Evolutionary conservation across 352 stramenopile genomes (phyloP).

Genomic region (Pythium coloratum): DNA sequence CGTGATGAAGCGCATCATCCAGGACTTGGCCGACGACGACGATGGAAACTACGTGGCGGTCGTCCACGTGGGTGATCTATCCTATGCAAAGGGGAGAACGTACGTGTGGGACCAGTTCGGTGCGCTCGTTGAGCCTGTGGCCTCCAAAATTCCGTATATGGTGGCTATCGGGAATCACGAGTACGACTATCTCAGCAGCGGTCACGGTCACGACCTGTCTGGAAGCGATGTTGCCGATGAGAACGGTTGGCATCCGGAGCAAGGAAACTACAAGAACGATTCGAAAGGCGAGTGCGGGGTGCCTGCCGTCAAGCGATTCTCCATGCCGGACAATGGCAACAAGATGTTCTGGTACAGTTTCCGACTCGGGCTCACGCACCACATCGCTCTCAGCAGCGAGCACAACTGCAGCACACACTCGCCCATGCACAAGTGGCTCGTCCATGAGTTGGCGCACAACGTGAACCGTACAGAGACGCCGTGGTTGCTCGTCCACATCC

Average conservation of each 20-base stretch:
- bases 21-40: slow-evolving; percentile 29
- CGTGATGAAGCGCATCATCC: slow-evolving; percentile 38
- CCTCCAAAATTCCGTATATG: slow-evolving; percentile 69
- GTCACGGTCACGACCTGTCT: slow-evolving; percentile 34
- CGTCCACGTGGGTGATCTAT: slow-evolving; percentile 77
- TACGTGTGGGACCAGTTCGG: slow-evolving; percentile 82
- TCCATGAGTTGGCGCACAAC: slow-evolving; percentile 26
- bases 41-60: slow-evolving; percentile 42
- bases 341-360: slow-evolving; percentile 39
- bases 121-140: slow-evolving; percentile 71
- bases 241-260: slow-evolving; percentile 32
- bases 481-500: slow-evolving; percentile 37
- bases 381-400: slow-evolving; percentile 32
- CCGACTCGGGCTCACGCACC: slow-evolving; percentile 28
- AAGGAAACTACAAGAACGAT: slow-evolving; percentile 35
- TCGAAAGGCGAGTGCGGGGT: slow-evolving; percentile 77
- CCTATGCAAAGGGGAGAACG: slow-evolving; percentile 63
- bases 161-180: slow-evolving; percentile 45
- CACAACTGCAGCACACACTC: slow-evolving; percentile 31
- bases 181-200: slow-evolving; percentile 39
- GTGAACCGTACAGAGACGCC: slow-evolving; percentile 33
- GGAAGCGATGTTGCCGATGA: slow-evolving; percentile 31
- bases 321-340: slow-evolving; percentile 41
- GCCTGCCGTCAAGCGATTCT: slow-evolving; percentile 54
- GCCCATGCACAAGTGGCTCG: slow-evolving; percentile 35